These are phyloP conservation scores for Amanita brunnescens DNA, from an alignment of 768 basidiomycete species.

Conservation along the genomic window DNA sequence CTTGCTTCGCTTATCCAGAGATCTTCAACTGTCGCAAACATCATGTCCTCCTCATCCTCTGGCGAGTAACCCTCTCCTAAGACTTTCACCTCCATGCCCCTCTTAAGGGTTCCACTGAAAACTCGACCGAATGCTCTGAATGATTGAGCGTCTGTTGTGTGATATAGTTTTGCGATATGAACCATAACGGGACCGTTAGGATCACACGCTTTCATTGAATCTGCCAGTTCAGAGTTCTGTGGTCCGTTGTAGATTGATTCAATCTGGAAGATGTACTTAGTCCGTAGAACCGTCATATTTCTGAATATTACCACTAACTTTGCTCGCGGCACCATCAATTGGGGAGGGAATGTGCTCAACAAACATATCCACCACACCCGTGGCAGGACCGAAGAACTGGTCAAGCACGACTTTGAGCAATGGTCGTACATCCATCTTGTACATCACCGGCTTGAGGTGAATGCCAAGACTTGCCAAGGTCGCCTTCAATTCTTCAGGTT, in stretches of 20 bases:
- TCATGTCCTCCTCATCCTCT: conserved; percentile 99
- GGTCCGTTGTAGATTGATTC: conserved; percentile 86
- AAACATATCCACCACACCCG: conserved; percentile 89
- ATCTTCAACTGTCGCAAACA: conserved; percentile 72
- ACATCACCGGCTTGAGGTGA: conserved; percentile 83
- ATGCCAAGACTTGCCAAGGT: conserved; percentile 78
- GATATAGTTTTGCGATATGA: conserved; percentile 90
- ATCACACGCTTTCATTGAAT: conserved; percentile 76
- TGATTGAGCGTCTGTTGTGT: conserved; percentile 92
- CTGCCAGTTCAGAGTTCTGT: conserved; percentile 68
- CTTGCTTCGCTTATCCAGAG: conserved; percentile 89
- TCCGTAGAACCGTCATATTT: neutral
- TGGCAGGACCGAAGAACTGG: conserved; percentile 91
- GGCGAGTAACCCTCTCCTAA: conserved; percentile 96
- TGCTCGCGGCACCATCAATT: conserved; percentile 42
- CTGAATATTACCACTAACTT: conserved; percentile 33
- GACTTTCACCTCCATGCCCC: conserved; percentile 86
- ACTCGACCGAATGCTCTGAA: conserved; percentile 96
- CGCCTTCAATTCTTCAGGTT: conserved; percentile 76
- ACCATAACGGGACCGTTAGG: conserved; percentile 86
- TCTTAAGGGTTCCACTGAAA: conserved; percentile 81
- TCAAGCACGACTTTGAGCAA: conserved; percentile 87
- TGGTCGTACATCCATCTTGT: conserved; percentile 98
- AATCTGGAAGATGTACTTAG: conserved; percentile 34
- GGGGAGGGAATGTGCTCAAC: conserved; percentile 87